These are phyloP conservation scores for Suillus plorans DNA, from an alignment of 768 basidiomycete species.

Conservation along the genomic window DNA sequence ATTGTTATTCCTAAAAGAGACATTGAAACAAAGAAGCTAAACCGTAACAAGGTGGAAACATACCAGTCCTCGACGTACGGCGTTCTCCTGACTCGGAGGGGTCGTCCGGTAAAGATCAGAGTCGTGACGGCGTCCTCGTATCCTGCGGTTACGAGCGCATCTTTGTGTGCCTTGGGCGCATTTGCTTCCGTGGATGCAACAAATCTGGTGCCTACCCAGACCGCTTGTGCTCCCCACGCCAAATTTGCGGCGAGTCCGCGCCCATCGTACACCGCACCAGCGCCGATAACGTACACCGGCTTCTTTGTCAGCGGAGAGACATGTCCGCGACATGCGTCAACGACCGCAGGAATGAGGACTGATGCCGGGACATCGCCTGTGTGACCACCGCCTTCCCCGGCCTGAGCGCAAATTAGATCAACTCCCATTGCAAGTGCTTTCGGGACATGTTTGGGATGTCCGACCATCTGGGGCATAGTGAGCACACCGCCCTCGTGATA, in stretches of 20 bases:
- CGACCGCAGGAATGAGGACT: constrained; percentile 88
- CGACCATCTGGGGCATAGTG: constrained; percentile 62
- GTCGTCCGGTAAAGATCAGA: constrained; percentile 88
- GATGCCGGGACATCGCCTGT: constrained; percentile 84
- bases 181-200: constrained; percentile 80
- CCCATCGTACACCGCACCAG: constrained; percentile 90
- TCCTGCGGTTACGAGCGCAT: constrained; percentile 64
- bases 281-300: constrained; percentile 86
- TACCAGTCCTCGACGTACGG: constrained; percentile 86
- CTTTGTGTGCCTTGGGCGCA: constrained; percentile 85
- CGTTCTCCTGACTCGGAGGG: constrained; percentile 81
- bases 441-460: constrained; percentile 86
- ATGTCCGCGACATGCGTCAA: constrained; percentile 77
- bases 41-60: constrained; percentile 16
- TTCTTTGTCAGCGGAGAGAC: constrained; percentile 79
- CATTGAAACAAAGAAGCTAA: not conserved
- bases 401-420: constrained; percentile 93
- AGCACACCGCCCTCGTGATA: not conserved
- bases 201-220: constrained; percentile 89
- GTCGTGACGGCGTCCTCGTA: constrained; percentile 82
- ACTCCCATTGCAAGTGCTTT: constrained; percentile 84
- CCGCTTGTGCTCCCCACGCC: constrained; percentile 85
- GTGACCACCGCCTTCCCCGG: constrained; percentile 87
- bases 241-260: constrained; percentile 85
- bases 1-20: constrained; percentile 62